These are phyloP conservation scores for Neurospora sp. DNA, from an alignment of 2,329 filamentous ascomycete species.

Conservation along the genomic window DNA sequence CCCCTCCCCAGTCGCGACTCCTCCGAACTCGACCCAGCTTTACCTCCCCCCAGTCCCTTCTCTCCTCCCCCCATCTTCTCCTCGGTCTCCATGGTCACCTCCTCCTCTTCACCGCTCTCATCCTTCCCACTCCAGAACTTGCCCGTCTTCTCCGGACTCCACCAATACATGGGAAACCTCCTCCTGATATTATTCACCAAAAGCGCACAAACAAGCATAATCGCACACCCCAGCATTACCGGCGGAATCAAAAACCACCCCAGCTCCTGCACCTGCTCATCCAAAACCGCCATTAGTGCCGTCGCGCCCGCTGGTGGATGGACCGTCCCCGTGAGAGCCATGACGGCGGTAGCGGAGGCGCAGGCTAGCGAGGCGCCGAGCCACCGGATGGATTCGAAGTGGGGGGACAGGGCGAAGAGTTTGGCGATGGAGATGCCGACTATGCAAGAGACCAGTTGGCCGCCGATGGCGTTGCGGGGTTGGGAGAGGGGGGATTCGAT, in stretches of 20 bases:
- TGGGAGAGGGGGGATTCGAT: conserved; percentile 65
- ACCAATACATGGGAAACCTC: conserved; percentile 62
- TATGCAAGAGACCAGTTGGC: conserved; percentile 53
- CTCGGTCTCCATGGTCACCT: neutral
- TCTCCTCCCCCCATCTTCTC: neutral
- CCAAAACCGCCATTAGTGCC: conserved; percentile 56
- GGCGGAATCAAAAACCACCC: conserved; percentile 63
- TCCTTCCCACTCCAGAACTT: conserved; percentile 11
- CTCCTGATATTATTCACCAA: conserved; percentile 52
- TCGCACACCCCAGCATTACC: conserved; percentile 45
- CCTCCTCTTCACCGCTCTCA: neutral
- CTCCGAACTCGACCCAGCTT: neutral
- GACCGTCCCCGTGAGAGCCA: conserved; percentile 61
- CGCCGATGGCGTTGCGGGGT: conserved; percentile 57
- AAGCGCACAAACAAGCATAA: conserved; percentile 55
- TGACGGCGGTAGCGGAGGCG: conserved; percentile 50
- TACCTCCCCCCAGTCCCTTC: neutral
- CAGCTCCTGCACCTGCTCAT: conserved; percentile 40
- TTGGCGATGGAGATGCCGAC: conserved; percentile 54
- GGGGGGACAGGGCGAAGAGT: conserved; percentile 45
- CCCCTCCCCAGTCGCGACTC: neutral
- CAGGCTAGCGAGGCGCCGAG: conserved; percentile 56
- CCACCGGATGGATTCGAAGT: conserved; percentile 46
- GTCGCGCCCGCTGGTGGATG: conserved; percentile 70
- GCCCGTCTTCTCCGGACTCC: conserved; percentile 37